A percentile compares a stretch with the other conserved stretches of the same genome.
Conservation (phyloP, 2,329 filamentous ascomycete genomes). For the Aspergillus uvarum region DNA sequence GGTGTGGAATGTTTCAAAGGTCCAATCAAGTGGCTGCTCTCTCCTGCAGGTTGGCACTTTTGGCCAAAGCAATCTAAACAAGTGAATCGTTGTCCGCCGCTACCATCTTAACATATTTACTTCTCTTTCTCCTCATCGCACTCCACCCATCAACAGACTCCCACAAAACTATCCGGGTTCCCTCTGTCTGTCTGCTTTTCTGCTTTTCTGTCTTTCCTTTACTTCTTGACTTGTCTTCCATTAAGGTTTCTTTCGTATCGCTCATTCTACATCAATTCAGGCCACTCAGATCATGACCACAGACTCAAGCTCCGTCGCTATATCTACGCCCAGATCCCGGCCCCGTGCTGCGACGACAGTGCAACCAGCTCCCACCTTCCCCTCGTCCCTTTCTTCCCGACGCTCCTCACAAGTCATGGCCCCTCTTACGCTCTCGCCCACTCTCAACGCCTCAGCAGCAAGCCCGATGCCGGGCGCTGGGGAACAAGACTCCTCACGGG, state of each 20-base stretch:
- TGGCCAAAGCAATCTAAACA: neutral
- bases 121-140: neutral
- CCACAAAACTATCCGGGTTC: neutral
- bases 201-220: neutral
- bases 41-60: neutral
- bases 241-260: neutral
- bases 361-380: conserved; percentile 30
- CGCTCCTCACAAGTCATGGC: conserved; percentile 51
- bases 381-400: conserved; percentile 44
- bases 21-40: neutral
- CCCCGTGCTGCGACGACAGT: conserved; percentile 32
- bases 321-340: conserved; percentile 33
- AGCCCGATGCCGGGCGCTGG: conserved; percentile 26
- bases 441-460: conserved; percentile 27
- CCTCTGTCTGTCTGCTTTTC: neutral
- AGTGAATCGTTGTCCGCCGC: neutral
- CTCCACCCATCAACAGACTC: neutral
- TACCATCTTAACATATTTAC: neutral
- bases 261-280: neutral
- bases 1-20: neutral
- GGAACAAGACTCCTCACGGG: conserved; percentile 39
- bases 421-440: conserved; percentile 37
- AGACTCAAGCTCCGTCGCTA: conserved; percentile 48
- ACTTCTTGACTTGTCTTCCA: conserved; percentile 7
- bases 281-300: conserved; percentile 46